Evolutionary conservation across 371 early-diverging fungal genomes (phyloP).

Genomic region (Syncephalastrum monosporum): DNA sequence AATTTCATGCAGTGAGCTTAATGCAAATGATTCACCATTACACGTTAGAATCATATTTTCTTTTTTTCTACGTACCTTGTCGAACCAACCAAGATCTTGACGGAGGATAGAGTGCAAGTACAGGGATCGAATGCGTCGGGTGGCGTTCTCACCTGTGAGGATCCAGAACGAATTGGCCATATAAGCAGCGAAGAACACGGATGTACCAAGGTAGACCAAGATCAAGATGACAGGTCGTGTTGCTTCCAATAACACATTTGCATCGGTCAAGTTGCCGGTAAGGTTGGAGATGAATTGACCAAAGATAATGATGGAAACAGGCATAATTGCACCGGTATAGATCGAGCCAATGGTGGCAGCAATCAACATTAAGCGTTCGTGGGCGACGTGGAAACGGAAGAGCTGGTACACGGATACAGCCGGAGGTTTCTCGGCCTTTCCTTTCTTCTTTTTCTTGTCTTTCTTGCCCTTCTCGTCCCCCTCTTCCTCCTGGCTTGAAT

Average conservation of each 20-base stretch:
- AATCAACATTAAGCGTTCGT: conserved; percentile 24
- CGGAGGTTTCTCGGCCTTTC: conserved; percentile 32
- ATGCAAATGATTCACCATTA: too few relatives aligned
- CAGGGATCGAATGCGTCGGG: conserved; percentile 57
- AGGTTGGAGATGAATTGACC: conserved; percentile 37
- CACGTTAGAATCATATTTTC: too few relatives aligned
- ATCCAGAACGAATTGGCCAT: conserved; percentile 29
- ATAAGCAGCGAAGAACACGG: conserved; percentile 25
- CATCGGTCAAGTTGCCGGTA: conserved; percentile 25
- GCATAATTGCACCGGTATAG: conserved; percentile 37
- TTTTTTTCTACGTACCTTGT: conserved; percentile 24
- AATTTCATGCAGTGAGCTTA: not conserved
- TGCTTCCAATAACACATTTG: conserved; percentile 16
- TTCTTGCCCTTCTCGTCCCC: conserved; percentile 9
- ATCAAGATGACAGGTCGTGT: conserved; percentile 27
- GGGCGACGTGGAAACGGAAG: conserved; percentile 32
- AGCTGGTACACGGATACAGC: conserved; percentile 27
- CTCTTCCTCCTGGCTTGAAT: not conserved
- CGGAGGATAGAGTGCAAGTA: conserved; percentile 75
- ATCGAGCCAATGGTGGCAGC: conserved; percentile 26
- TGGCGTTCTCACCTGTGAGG: conserved; percentile 36
- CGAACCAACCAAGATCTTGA: conserved; percentile 90
- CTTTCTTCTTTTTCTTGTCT: conserved; percentile 23
- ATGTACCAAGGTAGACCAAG: conserved; percentile 31
- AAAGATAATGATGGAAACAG: conserved; percentile 44